Conservation (phyloP, 768 basidiomycete genomes). For the Kwoniella sp. region DNA sequence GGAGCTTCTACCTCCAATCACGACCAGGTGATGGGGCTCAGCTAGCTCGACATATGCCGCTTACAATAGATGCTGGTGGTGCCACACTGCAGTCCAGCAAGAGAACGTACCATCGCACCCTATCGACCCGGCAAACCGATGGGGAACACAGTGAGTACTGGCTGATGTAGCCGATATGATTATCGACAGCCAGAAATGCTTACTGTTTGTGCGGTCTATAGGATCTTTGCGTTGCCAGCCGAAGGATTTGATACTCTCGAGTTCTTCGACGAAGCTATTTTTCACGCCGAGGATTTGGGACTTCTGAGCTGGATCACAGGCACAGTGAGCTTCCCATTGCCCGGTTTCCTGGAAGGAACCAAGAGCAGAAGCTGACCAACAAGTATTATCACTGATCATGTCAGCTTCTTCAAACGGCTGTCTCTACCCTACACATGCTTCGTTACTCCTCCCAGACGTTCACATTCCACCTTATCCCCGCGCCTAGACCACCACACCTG, state of each 20-base stretch:
- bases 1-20: neutral
- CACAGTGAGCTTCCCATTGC: slow-evolving; percentile 36
- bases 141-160: slow-evolving; percentile 51
- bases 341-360: neutral
- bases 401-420: slow-evolving; percentile 50
- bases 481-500: slow-evolving; percentile 26
- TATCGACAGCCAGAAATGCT: no score
- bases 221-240: slow-evolving; percentile 53
- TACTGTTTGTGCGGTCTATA: no score
- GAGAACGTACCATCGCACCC: slow-evolving; percentile 45
- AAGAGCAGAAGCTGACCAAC: neutral
- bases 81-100: slow-evolving; percentile 38
- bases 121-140: slow-evolving; percentile 43
- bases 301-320: slow-evolving; percentile 52
- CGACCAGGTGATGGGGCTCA: no score
- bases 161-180: neutral
- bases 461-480: slow-evolving; percentile 48
- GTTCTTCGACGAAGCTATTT: slow-evolving; percentile 46
- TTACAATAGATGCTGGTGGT: slow-evolving; percentile 8
- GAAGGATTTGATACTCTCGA: slow-evolving; percentile 51
- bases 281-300: slow-evolving; percentile 45
- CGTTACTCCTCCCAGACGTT: slow-evolving; percentile 47
- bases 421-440: slow-evolving; percentile 51
- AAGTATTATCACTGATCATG: no score
- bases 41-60: neutral